Percentiles rank a stretch among this genome's conserved stretches.
phyloP scores from a whole-genome alignment of 2,329 filamentous ascomycete species.

The Sordariomycetes sp. region DNA sequence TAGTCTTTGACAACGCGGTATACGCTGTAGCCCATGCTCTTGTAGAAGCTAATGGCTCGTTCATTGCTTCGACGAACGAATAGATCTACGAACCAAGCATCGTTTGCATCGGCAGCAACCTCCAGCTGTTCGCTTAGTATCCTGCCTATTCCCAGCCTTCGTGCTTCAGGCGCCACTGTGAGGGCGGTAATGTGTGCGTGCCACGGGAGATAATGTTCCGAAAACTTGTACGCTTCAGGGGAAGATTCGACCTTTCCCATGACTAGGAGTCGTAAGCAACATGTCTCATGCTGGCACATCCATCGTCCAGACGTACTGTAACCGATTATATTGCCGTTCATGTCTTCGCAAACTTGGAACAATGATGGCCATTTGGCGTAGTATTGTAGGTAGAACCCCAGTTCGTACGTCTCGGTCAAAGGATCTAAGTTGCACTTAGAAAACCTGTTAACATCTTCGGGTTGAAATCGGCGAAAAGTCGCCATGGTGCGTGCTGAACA shows the following conservation, averaged over 20 bases:
- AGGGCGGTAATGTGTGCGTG: constrained; percentile 96
- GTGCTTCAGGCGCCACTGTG: constrained; percentile 79
- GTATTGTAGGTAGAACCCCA: constrained; percentile 93
- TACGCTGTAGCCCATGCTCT: constrained; percentile 84
- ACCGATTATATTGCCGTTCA: constrained; percentile 79
- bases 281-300: background rate
- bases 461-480: constrained; percentile 76
- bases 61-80: constrained; percentile 87
- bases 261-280: constrained; percentile 47
- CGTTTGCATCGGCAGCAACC: constrained; percentile 67
- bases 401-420: constrained; percentile 95
- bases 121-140: constrained; percentile 76
- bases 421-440: constrained; percentile 94
- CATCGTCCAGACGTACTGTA: constrained; percentile 59
- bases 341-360: constrained; percentile 85
- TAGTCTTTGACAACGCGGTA: constrained; percentile 85
- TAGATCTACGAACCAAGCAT: constrained; percentile 92
- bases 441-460: constrained; percentile 77
- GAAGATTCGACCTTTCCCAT: constrained; percentile 96
- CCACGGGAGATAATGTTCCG: constrained; percentile 94
- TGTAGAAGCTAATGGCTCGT: constrained; percentile 81
- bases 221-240: constrained; percentile 62
- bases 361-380: constrained; percentile 91
- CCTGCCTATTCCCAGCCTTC: constrained; percentile 79
- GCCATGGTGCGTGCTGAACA: constrained; percentile 51